These are phyloP conservation scores for Exserohilum turcica DNA, from an alignment of 2,329 filamentous ascomycete genomes.

Conservation along the genomic window DNA sequence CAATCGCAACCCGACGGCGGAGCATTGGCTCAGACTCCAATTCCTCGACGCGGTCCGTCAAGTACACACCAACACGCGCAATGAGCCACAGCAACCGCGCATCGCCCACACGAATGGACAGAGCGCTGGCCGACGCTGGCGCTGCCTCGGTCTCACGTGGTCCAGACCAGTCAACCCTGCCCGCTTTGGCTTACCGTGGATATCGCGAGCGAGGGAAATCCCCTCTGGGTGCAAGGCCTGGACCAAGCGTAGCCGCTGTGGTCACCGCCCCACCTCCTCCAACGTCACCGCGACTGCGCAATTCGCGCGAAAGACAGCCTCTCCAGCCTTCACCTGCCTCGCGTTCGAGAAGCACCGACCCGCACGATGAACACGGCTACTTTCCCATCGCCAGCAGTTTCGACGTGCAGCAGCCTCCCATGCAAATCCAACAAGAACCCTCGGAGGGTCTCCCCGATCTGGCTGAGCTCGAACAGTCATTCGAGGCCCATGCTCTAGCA, in stretches of 20 bases:
- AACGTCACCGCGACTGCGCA: conserved; percentile 42
- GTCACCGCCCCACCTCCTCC: conserved; percentile 38
- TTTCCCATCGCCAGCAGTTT: conserved; percentile 24
- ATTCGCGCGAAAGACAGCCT: conserved; percentile 42
- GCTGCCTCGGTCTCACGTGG: conserved; percentile 14
- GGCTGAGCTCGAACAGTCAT: conserved; percentile 7
- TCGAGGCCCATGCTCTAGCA: conserved; percentile 7
- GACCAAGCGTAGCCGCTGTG: conserved; percentile 37
- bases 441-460: conserved; percentile 1
- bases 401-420: no score
- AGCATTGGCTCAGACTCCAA: conserved; percentile 45
- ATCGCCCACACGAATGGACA: conserved; percentile 35
- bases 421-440: conserved; percentile 17
- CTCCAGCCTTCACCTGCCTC: conserved; percentile 33
- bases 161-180: conserved; percentile 27
- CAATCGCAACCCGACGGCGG: conserved; percentile 37
- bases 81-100: conserved; percentile 30
- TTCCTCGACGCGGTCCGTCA: conserved; percentile 42
- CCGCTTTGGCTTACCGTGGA: conserved; percentile 39
- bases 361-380: conserved; percentile 32
- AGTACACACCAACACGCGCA: conserved; percentile 32
- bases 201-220: conserved; percentile 42
- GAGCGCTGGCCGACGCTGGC: conserved; percentile 18
- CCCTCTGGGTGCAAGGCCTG: conserved; percentile 24
- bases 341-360: conserved; percentile 24